Base-by-base conservation (phyloP, 495 filamentous ascomycete species). In the Eremomyces bilateralis region DNA sequence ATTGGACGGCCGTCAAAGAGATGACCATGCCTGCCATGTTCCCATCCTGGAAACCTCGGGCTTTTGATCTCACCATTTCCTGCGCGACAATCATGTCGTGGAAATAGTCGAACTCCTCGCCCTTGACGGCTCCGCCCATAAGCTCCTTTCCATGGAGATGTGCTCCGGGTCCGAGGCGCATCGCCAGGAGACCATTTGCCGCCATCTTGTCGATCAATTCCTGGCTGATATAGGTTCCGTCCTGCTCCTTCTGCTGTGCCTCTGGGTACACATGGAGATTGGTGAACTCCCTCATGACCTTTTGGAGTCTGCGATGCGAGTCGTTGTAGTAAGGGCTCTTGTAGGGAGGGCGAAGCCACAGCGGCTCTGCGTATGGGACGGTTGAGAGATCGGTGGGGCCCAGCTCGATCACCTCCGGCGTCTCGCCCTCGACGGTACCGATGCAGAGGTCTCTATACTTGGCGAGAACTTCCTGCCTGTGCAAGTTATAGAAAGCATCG, bases 401-500 rank as follows among this genome's bases (percentile, higher is more conserved):
- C n/a, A 67, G 73, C n/a, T 67, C 65, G 39, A 81, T 61, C 45
- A 88, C 66, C 45, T 78, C 66, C 22, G 80, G 68, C 37, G 64
- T 72, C 55, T 91, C 78, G 41, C 73, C 75, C 25, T 68, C 60
- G 44, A 91, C 51, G 8, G 67, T 73, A 42, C 81, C 81, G 41
- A 88, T 67, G 55, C 66, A 75, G n/a, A 88, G 65, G 42, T 66
- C 58, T 3, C 53, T 48, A 63, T 88, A 88, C 45, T 80, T 82
- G 35, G 68, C 52, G 2, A 88, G 67, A 2, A 88, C 82, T 56
- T 93, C 84, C 31, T 88, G 83, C 0, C 83, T 69, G 58, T 94
- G 84, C 25, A 94, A 77, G 52, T 84, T 84, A 53, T 93, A 88
- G 63, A 90, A 94, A 38, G 76, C 79, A 28, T 69, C 63, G 35